Percentiles rank a stretch among this genome's conserved stretches.
phyloP scores from a whole-genome alignment of 495 filamentous ascomycete genomes.

The Acidomyces sp. region DNA sequence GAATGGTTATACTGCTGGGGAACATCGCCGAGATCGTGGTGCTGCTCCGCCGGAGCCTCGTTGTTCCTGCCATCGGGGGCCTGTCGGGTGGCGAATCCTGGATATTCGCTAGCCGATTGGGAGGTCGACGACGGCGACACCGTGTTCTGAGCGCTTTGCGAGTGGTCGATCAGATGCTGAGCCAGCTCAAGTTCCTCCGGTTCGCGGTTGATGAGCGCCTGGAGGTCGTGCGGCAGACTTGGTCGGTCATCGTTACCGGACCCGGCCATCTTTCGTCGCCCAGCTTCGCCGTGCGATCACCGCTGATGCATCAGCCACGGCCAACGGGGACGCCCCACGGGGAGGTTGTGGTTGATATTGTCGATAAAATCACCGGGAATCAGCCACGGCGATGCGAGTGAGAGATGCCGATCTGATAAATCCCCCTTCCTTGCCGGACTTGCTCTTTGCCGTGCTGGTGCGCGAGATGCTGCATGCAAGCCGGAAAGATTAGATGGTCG shows the following conservation, averaged over 20 bases:
- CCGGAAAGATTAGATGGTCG: no score
- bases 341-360: no score
- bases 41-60: not conserved
- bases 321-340: no score
- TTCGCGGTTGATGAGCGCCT: constrained; percentile 1
- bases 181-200: constrained; percentile 19
- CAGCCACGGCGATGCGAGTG: no score
- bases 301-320: no score
- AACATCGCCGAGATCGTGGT: constrained; percentile 7
- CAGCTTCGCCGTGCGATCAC: no score
- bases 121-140: not conserved
- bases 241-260: not conserved
- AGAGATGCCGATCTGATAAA: no score
- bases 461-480: no score
- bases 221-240: not conserved
- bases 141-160: constrained; percentile 4
- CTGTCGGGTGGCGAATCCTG: not conserved
- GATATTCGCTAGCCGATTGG: not conserved
- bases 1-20: not conserved
- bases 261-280: no score
- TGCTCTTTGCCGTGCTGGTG: no score
- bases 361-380: no score
- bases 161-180: constrained; percentile 16
- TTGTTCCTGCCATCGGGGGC: not conserved
- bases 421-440: no score